Base-by-base conservation (phyloP, 148 eudicot species). In the Persicaria maculosa region DNA sequence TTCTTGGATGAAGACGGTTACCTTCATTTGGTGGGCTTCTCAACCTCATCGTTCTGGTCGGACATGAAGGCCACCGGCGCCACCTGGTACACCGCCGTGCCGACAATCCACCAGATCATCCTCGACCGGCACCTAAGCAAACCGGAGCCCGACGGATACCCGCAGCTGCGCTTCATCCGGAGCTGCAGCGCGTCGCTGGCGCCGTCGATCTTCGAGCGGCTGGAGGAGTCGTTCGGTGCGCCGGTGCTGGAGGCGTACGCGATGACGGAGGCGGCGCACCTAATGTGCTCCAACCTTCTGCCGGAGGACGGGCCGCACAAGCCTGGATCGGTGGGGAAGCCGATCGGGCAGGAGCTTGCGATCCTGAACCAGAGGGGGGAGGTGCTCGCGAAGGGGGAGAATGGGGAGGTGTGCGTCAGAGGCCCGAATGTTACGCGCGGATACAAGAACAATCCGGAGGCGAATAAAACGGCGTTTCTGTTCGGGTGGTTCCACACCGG, bases 401-500 rank as follows among this genome's bases (percentile, higher is more conserved):
- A 78, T 70, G 98, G 98, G 17, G 98, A 94, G 82, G 97, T 92
- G 68, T 94, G 98, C 76, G 85, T 94, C 12, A 81, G 93, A 79
- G 98, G 98, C 2, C 93, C 91, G 4, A 94, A 92, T 81, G 97
- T 92, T 45, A 94, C 98, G 0, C 83, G 79, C 64, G 98, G 98
- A 80, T 94, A 94, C 75, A 94, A 88, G 79, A 88, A 92, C 62
- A 94, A 90, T 79, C 96, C 93, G 1, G 98, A 87, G 78, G 98
- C 97, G 0, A 92, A 92, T 65, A 88, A 92, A 71, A 71, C 92
- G 0, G 98, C 86, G 19, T 94, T 86, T 74, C 81, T 44, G 62
- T 94, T 87, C 72, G 97, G 97, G 62, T 94, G 98, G 98, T 94
- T 94, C 36, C 98, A 94, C 67, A 94, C 98, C 5, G 98, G 98